Evolutionary conservation across 2,329 filamentous ascomycete species (phyloP), one percentile per base, ranked within the genome.

Genomic region (Fusarium sp.): DNA sequence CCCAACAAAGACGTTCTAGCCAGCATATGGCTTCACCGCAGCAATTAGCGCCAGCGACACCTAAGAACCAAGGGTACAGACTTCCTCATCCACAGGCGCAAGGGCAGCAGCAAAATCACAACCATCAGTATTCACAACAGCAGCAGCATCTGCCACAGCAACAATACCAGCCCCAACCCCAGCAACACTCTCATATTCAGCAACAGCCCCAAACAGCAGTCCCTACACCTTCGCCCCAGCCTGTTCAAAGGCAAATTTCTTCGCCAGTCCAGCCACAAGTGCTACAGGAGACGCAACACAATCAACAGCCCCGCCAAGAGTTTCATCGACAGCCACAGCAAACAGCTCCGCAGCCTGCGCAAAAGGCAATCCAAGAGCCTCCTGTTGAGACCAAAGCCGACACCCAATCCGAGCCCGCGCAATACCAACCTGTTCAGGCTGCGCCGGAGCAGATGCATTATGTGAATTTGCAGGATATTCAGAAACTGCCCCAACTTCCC

Each of bases 391-490:
- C 51, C 16, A 57, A 56, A 37, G 64, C 46, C 24, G 49, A 61
- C 13, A 46, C 69, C n/a, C 18, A 41, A n/a, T 41, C 58, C n/a
- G 66, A 74, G 32, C 47, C 65, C 37, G 27, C 54, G 12, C 69
- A 61, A 16, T 70, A 69, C n/a, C 70, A 71, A 25, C 67, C 66
- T 27, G 57, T 69, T 27, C 68, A 73, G 56, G 61, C 65, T n/a
- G 66, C 69, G 27, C 74, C 70, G 22, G 72, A 72, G 37, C 76
- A 74, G 44, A 51, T 77, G 53, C 75, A 79, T 46, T 81, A 79
- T 69, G 80, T 82, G 37, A 82, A 81, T 44, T 69, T 80, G 42
- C 78, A 80, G 58, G 79, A 81, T 47, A 80, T 82, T 20, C 79
- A 81, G 47, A 76, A 76, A 42, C 67, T 77, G 13, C 79, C 78